Conservation (phyloP, 768 basidiomycete species). For the Podaxis sp. region DNA sequence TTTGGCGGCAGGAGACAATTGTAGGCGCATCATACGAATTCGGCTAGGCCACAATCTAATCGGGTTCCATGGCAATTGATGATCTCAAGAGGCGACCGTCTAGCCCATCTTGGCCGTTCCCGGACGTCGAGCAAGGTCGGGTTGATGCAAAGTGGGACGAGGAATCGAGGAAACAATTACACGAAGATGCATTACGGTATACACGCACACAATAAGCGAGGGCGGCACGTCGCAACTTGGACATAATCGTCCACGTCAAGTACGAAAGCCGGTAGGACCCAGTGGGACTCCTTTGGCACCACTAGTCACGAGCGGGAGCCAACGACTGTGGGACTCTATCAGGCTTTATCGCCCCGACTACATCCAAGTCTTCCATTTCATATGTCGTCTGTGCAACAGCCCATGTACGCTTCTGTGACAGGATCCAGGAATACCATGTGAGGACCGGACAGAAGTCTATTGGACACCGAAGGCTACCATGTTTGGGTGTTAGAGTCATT, state of each 20-base stretch:
- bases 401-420: not conserved
- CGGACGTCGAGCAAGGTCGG: not conserved
- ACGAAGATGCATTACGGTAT: not conserved
- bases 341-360: too few relatives aligned
- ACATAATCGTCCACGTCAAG: not conserved
- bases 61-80: not conserved
- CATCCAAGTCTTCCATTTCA: not conserved
- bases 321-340: too few relatives aligned
- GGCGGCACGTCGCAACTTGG: not conserved
- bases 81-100: not conserved
- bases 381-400: not conserved
- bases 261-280: not conserved
- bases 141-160: not conserved
- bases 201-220: not conserved
- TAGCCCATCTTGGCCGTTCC: not conserved
- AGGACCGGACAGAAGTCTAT: not conserved
- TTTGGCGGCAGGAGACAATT: not conserved
- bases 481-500: too few relatives aligned
- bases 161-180: not conserved
- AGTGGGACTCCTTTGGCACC: not conserved
- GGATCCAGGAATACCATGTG: not conserved
- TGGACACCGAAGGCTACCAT: too few relatives aligned
- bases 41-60: not conserved
- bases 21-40: not conserved
- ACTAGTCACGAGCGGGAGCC: not conserved